phyloP scores from a whole-genome alignment of 257 asterid species.

The Parsonsia alboflavescens region DNA sequence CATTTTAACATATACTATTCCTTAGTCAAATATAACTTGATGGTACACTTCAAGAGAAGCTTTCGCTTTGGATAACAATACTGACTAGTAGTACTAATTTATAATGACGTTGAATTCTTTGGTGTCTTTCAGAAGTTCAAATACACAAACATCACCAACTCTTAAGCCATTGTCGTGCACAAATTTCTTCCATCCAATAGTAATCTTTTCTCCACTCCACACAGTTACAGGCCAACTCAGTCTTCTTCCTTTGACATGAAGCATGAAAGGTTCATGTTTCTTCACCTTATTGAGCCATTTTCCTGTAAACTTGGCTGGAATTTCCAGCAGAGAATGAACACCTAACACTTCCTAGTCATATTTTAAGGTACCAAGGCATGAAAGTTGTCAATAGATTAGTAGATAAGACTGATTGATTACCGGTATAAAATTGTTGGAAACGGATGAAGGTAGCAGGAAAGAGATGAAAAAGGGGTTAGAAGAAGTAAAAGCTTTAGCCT shows the following conservation, averaged over 20 bases:
- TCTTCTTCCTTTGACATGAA: background rate
- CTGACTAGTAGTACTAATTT: background rate
- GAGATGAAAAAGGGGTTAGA: conserved; percentile 1
- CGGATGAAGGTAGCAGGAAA: background rate
- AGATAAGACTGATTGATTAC: too few relatives aligned
- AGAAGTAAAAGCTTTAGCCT: background rate
- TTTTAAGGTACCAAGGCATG: too few relatives aligned
- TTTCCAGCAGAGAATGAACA: too few relatives aligned
- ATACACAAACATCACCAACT: conserved; percentile 20
- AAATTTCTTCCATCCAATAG: conserved; percentile 19
- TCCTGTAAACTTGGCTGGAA: background rate
- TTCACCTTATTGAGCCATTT: background rate
- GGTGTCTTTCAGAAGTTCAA: conserved; percentile 12
- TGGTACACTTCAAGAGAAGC: too few relatives aligned
- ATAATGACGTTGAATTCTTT: conserved; percentile 3
- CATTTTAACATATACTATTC: too few relatives aligned
- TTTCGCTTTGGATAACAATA: too few relatives aligned
- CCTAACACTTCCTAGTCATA: too few relatives aligned
- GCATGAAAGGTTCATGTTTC: background rate
- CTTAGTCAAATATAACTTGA: too few relatives aligned
- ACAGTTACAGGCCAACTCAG: conserved; percentile 8
- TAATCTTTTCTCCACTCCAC: background rate
- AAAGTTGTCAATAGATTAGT: too few relatives aligned
- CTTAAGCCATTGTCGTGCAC: conserved; percentile 15
- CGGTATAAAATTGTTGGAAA: background rate